phyloP scores from a whole-genome alignment of 2,329 filamentous ascomycete species.

The Pestalotiopsis sp. region DNA sequence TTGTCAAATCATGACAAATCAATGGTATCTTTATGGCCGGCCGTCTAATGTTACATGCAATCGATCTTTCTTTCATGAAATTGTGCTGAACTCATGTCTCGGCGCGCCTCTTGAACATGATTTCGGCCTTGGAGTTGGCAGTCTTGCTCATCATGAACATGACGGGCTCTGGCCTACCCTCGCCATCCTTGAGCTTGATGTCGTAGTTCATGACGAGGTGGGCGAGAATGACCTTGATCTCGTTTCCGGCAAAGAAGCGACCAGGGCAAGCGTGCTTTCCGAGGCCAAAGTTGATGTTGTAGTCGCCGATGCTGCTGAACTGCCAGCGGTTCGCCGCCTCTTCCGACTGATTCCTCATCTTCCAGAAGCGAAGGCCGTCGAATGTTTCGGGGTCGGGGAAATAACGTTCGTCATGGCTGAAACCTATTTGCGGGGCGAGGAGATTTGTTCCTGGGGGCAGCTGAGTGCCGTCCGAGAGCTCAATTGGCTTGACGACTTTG shows the following conservation, averaged over 20 bases:
- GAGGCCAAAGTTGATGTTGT: constrained; percentile 40
- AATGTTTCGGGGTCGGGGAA: constrained; percentile 39
- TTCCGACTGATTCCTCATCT: constrained; percentile 31
- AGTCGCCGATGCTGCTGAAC: constrained; percentile 39
- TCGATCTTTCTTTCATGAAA: neutral
- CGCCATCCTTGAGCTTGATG: constrained; percentile 32
- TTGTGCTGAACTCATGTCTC: neutral
- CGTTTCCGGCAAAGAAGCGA: constrained; percentile 47
- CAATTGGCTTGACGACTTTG: constrained; percentile 52
- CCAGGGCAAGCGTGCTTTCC: constrained; percentile 46
- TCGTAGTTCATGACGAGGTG: constrained; percentile 45
- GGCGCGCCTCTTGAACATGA: constrained; percentile 28
- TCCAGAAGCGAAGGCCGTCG: constrained; percentile 42
- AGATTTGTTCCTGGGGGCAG: constrained; percentile 48
- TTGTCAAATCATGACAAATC: neutral
- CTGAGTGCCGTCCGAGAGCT: constrained; percentile 56
- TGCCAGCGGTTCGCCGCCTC: constrained; percentile 24
- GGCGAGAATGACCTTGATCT: constrained; percentile 48
- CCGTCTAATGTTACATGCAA: neutral
- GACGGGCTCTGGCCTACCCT: constrained; percentile 27
- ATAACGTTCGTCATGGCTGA: constrained; percentile 39
- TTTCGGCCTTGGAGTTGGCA: constrained; percentile 33
- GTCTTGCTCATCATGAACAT: constrained; percentile 38
- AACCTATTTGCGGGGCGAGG: constrained; percentile 40
- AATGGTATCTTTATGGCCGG: neutral